Evolutionary conservation across 1,284 basidiomycete species (phyloP), one percentile per base, ranked within the genome.

Genomic region (Amylostereum chailletii): DNA sequence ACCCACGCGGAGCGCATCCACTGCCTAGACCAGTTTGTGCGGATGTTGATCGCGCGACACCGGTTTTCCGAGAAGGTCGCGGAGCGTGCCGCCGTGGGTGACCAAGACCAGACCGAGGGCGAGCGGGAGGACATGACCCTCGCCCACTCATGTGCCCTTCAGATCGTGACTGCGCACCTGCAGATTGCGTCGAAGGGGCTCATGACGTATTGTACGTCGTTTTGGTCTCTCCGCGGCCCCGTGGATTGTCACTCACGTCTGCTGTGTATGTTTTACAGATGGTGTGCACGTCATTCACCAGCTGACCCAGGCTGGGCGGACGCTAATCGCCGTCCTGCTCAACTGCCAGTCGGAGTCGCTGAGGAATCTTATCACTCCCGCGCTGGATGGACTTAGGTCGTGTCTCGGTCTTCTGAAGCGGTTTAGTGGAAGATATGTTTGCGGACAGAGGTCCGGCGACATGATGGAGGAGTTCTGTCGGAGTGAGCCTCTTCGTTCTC

Each of bases 281-380:
- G 91, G 91, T 3, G 90, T 94, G 1, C 90, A 94, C 63, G 90
- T 94, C 52, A 94, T 94, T 44, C 91, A 94, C 62, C 91, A 94
- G 64, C 71, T 94, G 46, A 93, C 91, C 1, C 90, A 93, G 60
- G 91, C 91, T n/a, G 91, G 91, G 3, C 79, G 91, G 43, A 92
- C 91, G 1, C 73, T 94, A 8, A 80, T 94, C 46, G 89, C 90
- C 10, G 79, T 93, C 53, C 71, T 94, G 19, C 72, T 94, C 43
- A 90, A 90, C 60, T 86, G 84, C 65, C 83, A 85, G 58, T 75
- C 74, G 8, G 83, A 85, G 50, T 67, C 68, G 2, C 64, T 87
- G 48, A 80, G 89, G 53, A 77, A 81, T 33, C 66, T 93, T 51
- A 90, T 92, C 46, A 76, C 87, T 9, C 78, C 87, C 33, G 83